Evolutionary conservation across 192 early-diverging fungal species (phyloP), one percentile per base, ranked within the genome.

Genomic region (Coemansia sp.): DNA sequence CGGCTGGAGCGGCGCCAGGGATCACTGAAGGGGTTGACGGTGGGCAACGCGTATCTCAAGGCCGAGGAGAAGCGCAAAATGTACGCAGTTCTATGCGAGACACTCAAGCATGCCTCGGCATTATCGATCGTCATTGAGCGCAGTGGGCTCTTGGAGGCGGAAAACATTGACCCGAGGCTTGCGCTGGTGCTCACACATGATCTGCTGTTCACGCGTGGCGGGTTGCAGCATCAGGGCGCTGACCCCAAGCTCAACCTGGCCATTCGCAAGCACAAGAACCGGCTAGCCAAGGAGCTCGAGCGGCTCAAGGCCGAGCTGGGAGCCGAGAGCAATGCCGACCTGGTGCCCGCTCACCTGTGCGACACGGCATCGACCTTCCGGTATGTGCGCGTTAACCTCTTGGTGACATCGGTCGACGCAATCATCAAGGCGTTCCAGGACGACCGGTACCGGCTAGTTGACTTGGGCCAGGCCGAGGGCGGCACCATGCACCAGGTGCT

Each of bases 81-180:
- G 81, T 95, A 94, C 59, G 94, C 93, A 3, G 76, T 97, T 59
- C 86, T 97, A 34, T 95, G 94, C 84, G 93, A 97, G 75, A 92
- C 95, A 1, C 83, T 97, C 36, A 95, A 95, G 83, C 88, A 72
- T 39, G 58, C 69, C 26, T 64, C 74, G 62, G 71, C 67, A 12
- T 75, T 84, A 14, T 37, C 41, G 7, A 36, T 18, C 11, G 57
- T 80, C 13, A 37, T 84, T 20, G 59, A 61, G 41, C 59, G 61
- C 43, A 73, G 68, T 63, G 36, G 41, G 12, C 38, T 70, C 0
- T 14, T 70, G 39, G 33, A 69, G 43, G 35, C 45, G 8, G 86
- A 55, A 82, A 83, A 31, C 50, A 82, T 64, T 69, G 83, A 38
- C 38, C 85, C 38, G 14, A 66, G 67, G n/a, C 64, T 89, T 28